Conservation (phyloP, 2,329 filamentous ascomycete species). For the Curvularia spicifera region DNA sequence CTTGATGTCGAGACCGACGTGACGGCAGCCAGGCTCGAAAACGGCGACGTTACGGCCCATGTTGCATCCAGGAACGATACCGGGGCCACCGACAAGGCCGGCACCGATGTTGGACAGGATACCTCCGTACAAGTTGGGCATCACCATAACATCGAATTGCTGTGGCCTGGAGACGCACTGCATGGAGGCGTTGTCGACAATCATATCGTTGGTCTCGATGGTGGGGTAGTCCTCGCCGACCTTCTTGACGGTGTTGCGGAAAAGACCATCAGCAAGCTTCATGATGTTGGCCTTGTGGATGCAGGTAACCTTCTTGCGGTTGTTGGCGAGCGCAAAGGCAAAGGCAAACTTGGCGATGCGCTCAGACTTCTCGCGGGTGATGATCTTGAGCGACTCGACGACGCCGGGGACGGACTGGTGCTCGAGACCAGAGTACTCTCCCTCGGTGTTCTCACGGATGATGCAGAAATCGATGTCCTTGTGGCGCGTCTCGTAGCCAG, state of each 20-base stretch:
- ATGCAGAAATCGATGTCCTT: constrained; percentile 98
- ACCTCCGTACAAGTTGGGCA: constrained; percentile 98
- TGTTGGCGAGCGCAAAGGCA: constrained; percentile 96
- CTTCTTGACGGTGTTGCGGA: constrained; percentile 95
- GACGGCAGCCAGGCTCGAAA: constrained; percentile 98
- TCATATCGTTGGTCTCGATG: constrained; percentile 98
- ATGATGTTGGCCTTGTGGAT: constrained; percentile 99
- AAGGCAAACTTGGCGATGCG: constrained; percentile 99
- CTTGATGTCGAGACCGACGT: constrained; percentile 99
- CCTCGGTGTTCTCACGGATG: constrained; percentile 99
- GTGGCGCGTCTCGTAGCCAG: constrained; percentile 96
- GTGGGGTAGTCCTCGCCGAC: constrained; percentile 95
- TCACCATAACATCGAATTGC: constrained; percentile 99
- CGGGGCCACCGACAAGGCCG: constrained; percentile 93
- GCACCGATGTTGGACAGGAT: constrained; percentile 99
- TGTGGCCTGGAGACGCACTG: constrained; percentile 95
- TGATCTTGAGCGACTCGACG: constrained; percentile 99
- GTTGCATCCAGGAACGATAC: constrained; percentile 98
- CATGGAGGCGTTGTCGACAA: constrained; percentile 99
- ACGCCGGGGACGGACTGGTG: constrained; percentile 97
- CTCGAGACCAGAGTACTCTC: constrained; percentile 98
- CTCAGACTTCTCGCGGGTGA: constrained; percentile 98
- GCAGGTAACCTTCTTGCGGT: constrained; percentile 98
- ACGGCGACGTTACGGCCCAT: constrained; percentile 98
- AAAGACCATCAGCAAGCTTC: constrained; percentile 98